Evolutionary conservation across 768 basidiomycete species (phyloP).

Genomic region (Phaeotremella fagi): DNA sequence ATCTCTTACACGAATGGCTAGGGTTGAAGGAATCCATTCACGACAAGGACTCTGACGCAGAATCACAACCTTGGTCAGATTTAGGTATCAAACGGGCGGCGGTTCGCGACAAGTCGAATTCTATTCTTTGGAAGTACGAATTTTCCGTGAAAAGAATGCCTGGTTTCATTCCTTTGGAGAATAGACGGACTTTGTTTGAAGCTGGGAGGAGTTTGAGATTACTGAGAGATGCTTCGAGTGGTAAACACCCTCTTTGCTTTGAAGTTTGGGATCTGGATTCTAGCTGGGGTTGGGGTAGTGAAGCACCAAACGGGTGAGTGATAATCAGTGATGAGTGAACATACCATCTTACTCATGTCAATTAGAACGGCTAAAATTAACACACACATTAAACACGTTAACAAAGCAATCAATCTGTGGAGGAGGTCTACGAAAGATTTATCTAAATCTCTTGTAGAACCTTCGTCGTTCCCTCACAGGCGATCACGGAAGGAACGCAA

Average conservation of each 20-base stretch:
- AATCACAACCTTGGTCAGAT: conserved; percentile 36
- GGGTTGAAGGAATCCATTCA: conserved; percentile 16
- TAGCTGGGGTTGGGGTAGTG: conserved; percentile 22
- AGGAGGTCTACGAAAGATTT: conserved; percentile 9
- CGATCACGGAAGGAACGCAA: conserved; percentile 21
- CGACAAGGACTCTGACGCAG: conserved; percentile 14
- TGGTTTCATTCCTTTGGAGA: conserved; percentile 24
- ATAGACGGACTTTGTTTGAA: conserved; percentile 30
- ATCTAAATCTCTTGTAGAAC: conserved; percentile 7
- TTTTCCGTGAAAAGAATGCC: conserved; percentile 33
- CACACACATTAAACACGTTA: conserved; percentile 15
- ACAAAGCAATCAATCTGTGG: conserved; percentile 24
- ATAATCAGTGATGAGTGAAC: neutral
- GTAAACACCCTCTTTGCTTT: conserved; percentile 28
- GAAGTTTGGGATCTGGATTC: conserved; percentile 16
- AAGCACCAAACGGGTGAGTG: conserved; percentile 4
- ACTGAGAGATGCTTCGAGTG: conserved; percentile 26
- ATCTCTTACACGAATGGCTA: conserved; percentile 30
- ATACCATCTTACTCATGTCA: no score
- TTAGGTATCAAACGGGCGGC: conserved; percentile 28
- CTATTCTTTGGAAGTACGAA: conserved; percentile 21
- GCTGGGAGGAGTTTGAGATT: conserved; percentile 33
- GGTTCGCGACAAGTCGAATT: neutral
- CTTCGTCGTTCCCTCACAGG: conserved; percentile 5
- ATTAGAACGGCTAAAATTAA: no score